These are phyloP conservation scores for Aphelidium insulamus DNA, from an alignment of 371 early-diverging fungal species.

Conservation along the genomic window DNA sequence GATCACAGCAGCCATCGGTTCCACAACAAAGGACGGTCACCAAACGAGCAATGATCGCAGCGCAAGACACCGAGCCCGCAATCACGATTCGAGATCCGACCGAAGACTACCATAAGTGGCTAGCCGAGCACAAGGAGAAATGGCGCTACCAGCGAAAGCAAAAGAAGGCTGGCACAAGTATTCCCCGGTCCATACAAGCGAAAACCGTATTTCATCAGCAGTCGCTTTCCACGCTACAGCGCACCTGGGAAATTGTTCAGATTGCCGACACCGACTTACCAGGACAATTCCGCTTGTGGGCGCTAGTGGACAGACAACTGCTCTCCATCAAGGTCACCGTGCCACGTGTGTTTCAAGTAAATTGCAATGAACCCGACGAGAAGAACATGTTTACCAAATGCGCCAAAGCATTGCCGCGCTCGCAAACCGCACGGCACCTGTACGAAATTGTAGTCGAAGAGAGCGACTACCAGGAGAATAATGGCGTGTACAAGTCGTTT, in stretches of 20 bases:
- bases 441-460: constrained; percentile 67
- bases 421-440: constrained; percentile 31
- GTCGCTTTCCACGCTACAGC: constrained; percentile 3
- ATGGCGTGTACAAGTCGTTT: constrained; percentile 49
- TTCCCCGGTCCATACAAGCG: constrained; percentile 7
- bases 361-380: constrained; percentile 36
- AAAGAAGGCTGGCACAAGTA: constrained; percentile 6
- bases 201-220: constrained; percentile 8
- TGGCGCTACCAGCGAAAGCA: constrained; percentile 33
- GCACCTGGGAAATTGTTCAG: constrained; percentile 64
- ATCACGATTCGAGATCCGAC: too few relatives aligned
- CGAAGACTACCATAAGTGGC: constrained; percentile 29
- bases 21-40: too few relatives aligned
- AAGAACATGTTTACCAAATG: constrained; percentile 4
- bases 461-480: constrained; percentile 35
- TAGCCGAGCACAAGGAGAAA: constrained; percentile 38
- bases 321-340: constrained; percentile 43
- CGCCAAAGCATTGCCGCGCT: constrained; percentile 34
- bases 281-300: constrained; percentile 70
- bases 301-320: constrained; percentile 38
- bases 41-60: too few relatives aligned
- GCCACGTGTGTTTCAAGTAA: constrained; percentile 65
- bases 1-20: too few relatives aligned
- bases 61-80: too few relatives aligned
- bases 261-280: constrained; percentile 47